These are phyloP conservation scores for Claviceps paspali DNA, from an alignment of 2,329 filamentous ascomycete genomes.

Conservation along the genomic window DNA sequence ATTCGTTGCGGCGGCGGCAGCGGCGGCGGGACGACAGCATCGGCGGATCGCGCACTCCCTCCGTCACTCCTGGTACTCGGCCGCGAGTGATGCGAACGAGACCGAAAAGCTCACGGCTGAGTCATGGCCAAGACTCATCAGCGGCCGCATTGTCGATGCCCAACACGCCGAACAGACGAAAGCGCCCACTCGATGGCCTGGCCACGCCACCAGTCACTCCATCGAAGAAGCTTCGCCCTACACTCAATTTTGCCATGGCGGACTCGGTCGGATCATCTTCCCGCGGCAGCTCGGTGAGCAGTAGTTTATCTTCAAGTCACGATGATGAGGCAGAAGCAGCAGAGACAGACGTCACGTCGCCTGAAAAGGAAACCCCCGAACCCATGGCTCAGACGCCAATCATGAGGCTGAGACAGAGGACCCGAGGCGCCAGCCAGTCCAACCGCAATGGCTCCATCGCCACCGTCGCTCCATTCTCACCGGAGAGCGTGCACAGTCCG, in stretches of 20 bases:
- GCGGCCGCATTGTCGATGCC: conserved; percentile 14
- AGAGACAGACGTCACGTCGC: conserved; percentile 33
- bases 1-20: conserved; percentile 39
- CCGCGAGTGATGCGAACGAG: conserved; percentile 30
- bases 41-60: conserved; percentile 39
- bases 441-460: conserved; percentile 2
- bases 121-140: conserved; percentile 19
- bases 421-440: conserved; percentile 5
- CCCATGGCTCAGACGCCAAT: conserved; percentile 16
- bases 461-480: conserved; percentile 15
- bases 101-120: conserved; percentile 18
- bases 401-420: conserved; percentile 7
- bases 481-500: conserved; percentile 14
- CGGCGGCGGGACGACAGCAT: conserved; percentile 36
- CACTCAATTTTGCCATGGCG: conserved; percentile 13
- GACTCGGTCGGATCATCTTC: conserved; percentile 15
- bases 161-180: conserved; percentile 17
- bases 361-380: conserved; percentile 31
- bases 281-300: conserved; percentile 21
- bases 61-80: conserved; percentile 39
- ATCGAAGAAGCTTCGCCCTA: conserved; percentile 30
- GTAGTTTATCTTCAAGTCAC: conserved; percentile 13
- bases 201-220: conserved; percentile 41
- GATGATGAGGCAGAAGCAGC: conserved; percentile 14
- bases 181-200: conserved; percentile 27